Conservation (phyloP, 1,139 yeast species). For the Suhomyces guaymorum region DNA sequence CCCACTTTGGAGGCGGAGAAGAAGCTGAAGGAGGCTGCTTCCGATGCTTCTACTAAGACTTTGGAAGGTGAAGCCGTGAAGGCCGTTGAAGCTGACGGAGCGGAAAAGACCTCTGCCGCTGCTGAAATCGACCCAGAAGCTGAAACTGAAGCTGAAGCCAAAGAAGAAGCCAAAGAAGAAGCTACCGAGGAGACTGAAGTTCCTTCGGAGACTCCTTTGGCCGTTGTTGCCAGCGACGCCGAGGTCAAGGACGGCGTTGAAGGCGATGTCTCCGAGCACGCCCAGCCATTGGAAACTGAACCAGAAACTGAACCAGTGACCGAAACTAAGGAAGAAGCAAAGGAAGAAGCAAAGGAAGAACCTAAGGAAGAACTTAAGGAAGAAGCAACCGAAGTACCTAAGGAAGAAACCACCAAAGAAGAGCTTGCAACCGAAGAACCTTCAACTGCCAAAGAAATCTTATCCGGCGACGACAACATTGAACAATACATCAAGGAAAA, state of each 20-base stretch:
- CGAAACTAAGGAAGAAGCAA: no score
- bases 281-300: no score
- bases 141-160: constrained; percentile 10
- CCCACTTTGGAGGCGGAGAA: constrained; percentile 42
- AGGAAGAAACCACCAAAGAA: no score
- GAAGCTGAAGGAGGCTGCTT: constrained; percentile 19
- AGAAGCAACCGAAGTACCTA: no score
- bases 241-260: no score
- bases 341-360: no score
- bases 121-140: constrained; percentile 7
- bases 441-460: not conserved
- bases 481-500: constrained; percentile 16
- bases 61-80: constrained; percentile 5
- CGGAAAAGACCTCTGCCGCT: constrained; percentile 1
- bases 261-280: no score
- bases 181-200: constrained; percentile 3
- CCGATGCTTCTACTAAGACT: constrained; percentile 1
- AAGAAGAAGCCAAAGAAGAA: constrained; percentile 10
- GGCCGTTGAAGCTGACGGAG: constrained; percentile 2
- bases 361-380: no score
- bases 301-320: no score
- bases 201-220: not conserved
- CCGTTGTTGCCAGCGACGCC: not conserved
- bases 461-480: constrained; percentile 2
- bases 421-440: no score